Evolutionary conservation across 306 rosid genomes (phyloP).

Genomic region (Trichosanthes cucumerina): DNA sequence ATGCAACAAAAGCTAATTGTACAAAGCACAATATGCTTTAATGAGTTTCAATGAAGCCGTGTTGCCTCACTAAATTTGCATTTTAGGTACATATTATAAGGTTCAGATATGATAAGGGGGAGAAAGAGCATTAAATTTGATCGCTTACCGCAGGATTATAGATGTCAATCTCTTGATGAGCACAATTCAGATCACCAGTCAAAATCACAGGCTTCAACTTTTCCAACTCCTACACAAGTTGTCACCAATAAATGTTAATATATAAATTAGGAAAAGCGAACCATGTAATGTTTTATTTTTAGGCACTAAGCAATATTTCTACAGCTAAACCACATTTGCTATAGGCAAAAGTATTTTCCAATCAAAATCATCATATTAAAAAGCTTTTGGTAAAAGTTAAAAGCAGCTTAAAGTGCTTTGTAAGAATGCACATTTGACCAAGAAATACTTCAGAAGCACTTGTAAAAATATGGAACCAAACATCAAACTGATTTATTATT

Average conservation of each 20-base stretch:
- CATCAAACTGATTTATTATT: background rate
- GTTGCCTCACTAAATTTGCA: background rate
- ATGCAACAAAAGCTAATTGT: background rate
- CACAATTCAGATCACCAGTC: conserved; percentile 95
- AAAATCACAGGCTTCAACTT: conserved; percentile 82
- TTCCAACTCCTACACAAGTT: conserved; percentile 66
- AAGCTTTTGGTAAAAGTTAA: background rate
- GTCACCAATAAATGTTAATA: conserved; percentile 15
- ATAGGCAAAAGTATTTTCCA: background rate
- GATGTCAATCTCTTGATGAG: conserved; percentile 94
- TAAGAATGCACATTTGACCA: background rate
- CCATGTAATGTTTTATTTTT: background rate
- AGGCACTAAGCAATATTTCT: background rate
- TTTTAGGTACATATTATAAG: background rate
- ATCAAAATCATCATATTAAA: background rate
- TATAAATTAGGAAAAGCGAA: conserved; percentile 10
- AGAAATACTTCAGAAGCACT: background rate
- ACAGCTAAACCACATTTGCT: background rate
- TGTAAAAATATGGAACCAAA: background rate
- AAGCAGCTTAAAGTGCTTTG: background rate
- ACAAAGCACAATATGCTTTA: background rate
- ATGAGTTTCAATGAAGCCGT: background rate
- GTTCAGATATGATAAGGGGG: background rate
- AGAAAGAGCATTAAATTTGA: conserved; percentile 1
- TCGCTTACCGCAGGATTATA: conserved; percentile 76